Base-by-base conservation (phyloP, 176 grass and related monocot species). In the Eleusine coracana region DNA sequence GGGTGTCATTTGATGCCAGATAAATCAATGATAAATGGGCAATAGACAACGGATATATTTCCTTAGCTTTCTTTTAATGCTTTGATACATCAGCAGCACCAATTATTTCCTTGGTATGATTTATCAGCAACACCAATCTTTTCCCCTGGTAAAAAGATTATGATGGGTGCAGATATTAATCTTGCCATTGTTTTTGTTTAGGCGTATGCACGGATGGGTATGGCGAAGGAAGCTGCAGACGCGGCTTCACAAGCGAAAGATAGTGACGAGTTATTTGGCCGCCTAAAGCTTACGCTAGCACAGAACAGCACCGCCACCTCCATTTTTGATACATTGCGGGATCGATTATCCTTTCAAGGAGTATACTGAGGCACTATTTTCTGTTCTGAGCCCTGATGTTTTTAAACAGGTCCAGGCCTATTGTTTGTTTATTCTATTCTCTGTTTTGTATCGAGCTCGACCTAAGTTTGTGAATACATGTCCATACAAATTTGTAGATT, bases 201-300 rank as follows among this genome's bases (percentile, higher is more conserved):
- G 93, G 93, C 97, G 55, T 99, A 94, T 78, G 83, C 89, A 51
- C 91, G 91, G 18, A 86, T 99, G 73, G 91, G 89, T 45, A 96
- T 99, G 97, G 78, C 84, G n/a, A 89, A 94, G 20, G 97, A 99
- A 81, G 97, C 93, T 72, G 49, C 67, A 73, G 91, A 90, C 12
- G 93, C 91, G 84, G 96, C 93, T 60, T 96, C 88, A 75, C 91
- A 99, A 83, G 87, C 86, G 51, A 96, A 96, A 80, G 93, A 99
- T 65, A 93, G 89, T 3, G 87, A 88, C 1, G 96, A 99, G 85
- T 78, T 99, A 27, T 99, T 96, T 80, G 70, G 96, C 42, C 91
- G 93, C 49, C 74, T 96, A 50, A 94, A 92, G 78, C 73, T 79
- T 38, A 94, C 92, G 39, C 42, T 98, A 55, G 92, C 88, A 51